Percentiles rank a stretch among this genome's conserved stretches.
phyloP scores from a whole-genome alignment of 768 basidiomycete species.

The Mycena venus region DNA sequence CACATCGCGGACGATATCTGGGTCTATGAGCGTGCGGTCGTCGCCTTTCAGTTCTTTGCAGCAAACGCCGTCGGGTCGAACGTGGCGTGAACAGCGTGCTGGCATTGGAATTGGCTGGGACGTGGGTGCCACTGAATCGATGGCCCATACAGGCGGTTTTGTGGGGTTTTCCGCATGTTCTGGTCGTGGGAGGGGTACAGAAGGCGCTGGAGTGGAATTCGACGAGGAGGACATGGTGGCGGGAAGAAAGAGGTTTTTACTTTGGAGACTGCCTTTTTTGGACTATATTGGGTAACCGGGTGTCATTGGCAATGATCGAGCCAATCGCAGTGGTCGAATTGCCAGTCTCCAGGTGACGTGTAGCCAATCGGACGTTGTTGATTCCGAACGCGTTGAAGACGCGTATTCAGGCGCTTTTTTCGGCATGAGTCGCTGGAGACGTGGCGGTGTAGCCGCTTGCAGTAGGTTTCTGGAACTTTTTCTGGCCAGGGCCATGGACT shows the following conservation, averaged over 20 bases:
- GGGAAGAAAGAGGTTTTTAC: conserved; percentile 13
- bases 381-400: background rate
- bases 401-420: background rate
- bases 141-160: conserved; percentile 76
- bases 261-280: conserved; percentile 5
- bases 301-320: background rate
- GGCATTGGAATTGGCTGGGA: conserved; percentile 58
- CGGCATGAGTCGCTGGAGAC: background rate
- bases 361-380: background rate
- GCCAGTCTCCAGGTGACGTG: background rate
- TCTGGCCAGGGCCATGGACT: too few species aligned
- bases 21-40: conserved; percentile 85
- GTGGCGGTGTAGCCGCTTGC: too few species aligned
- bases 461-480: background rate
- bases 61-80: conserved; percentile 76
- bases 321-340: background rate
- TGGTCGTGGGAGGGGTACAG: conserved; percentile 29
- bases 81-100: conserved; percentile 70
- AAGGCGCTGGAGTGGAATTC: conserved; percentile 21
- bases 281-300: background rate
- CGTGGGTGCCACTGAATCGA: conserved; percentile 58
- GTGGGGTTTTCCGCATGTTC: conserved; percentile 34
- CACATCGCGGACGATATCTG: conserved; percentile 91
- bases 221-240: conserved; percentile 32
- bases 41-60: conserved; percentile 92